These are phyloP conservation scores for Tuctoria greenei DNA, from an alignment of 176 grass and related monocot genomes.

Conservation along the genomic window DNA sequence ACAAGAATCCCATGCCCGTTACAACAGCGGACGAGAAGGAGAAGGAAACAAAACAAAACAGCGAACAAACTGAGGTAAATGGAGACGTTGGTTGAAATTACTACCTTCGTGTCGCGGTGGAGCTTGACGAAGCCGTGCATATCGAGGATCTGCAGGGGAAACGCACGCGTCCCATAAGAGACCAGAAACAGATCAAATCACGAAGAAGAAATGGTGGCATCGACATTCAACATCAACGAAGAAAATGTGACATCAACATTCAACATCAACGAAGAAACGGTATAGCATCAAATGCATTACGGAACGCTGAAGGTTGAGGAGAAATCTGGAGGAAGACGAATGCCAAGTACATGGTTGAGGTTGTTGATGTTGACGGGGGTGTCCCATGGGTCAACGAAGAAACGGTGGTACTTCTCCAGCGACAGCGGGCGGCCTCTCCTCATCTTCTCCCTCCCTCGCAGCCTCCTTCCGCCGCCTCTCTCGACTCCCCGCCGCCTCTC, in stretches of 20 bases:
- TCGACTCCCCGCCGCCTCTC: background rate
- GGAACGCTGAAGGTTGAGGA: background rate
- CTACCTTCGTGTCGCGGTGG: slow-evolving; percentile 28
- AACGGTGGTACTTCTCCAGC: slow-evolving; percentile 56
- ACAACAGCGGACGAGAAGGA: background rate
- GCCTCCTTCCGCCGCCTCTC: background rate
- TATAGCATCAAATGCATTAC: background rate
- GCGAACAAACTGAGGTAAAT: background rate
- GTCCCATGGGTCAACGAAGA: slow-evolving; percentile 43
- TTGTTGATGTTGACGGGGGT: slow-evolving; percentile 29
- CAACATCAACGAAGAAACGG: background rate
- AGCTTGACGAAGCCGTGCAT: slow-evolving; percentile 60
- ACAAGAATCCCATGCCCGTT: background rate
- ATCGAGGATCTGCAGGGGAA: slow-evolving; percentile 41
- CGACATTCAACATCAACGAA: background rate
- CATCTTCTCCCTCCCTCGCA: background rate
- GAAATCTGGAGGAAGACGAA: background rate
- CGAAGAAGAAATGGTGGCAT: background rate
- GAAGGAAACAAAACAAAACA: no score
- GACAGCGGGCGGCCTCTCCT: slow-evolving; percentile 3
- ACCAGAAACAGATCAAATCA: background rate
- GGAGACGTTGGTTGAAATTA: background rate
- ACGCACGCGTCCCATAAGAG: background rate
- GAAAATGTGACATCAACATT: background rate
- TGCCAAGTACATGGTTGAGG: slow-evolving; percentile 47